A percentile compares a stretch with the other conserved stretches of the same genome.
Evolutionary conservation across 148 eudicot species (phyloP).

Genomic region (Selenicereus undatus): DNA sequence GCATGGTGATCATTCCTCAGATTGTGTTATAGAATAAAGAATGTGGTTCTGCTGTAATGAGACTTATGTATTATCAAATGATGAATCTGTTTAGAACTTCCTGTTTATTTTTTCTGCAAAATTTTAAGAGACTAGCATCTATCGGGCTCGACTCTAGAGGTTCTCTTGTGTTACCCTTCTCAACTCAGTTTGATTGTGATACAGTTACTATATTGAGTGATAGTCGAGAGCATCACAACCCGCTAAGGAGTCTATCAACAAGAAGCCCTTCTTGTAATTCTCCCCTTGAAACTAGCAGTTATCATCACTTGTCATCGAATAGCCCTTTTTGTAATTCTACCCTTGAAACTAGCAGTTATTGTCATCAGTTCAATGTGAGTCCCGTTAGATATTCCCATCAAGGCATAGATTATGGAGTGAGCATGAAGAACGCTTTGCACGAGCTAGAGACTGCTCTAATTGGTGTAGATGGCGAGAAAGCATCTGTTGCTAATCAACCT

Average conservation of each 20-base stretch:
- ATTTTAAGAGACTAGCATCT: constrained; percentile 18
- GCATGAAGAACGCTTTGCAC: constrained; percentile 40
- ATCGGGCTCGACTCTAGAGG: constrained; percentile 39
- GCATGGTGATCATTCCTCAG: neutral
- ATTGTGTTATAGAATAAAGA: neutral
- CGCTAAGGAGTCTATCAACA: constrained; percentile 45
- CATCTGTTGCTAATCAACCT: constrained; percentile 22
- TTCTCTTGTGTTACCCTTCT: constrained; percentile 74
- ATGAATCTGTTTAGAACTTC: neutral
- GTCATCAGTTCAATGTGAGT: constrained; percentile 34
- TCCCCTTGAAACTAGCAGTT: constrained; percentile 33
- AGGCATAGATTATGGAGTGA: constrained; percentile 19
- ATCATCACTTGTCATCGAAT: constrained; percentile 17
- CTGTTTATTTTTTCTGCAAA: neutral
- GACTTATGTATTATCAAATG: neutral
- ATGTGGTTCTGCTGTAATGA: neutral
- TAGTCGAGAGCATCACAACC: constrained; percentile 55
- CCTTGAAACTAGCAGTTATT: constrained; percentile 22
- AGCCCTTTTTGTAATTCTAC: neutral
- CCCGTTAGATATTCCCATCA: constrained; percentile 23
- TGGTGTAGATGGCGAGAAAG: constrained; percentile 50
- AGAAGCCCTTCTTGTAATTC: constrained; percentile 52
- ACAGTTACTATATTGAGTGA: constrained; percentile 43
- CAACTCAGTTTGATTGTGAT: constrained; percentile 46
- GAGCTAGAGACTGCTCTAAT: constrained; percentile 73